Conservation (phyloP, 225 moss, liverwort and hornwort species). For the Polytrichum formosum region DNA sequence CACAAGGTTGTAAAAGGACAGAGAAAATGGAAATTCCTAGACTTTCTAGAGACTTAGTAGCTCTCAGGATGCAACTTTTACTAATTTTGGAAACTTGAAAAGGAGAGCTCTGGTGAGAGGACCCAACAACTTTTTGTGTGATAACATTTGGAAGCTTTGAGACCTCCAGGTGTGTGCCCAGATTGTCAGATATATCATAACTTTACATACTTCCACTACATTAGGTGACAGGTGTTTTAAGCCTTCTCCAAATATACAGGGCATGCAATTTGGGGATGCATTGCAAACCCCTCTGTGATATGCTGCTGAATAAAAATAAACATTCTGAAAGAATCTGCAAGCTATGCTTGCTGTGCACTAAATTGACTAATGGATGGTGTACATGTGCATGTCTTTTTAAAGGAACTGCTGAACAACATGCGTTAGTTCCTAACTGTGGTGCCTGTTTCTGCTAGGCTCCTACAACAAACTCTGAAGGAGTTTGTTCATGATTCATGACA, state of each 20-base stretch:
- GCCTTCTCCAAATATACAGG: conserved; percentile 11
- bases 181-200: conserved; percentile 13
- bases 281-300: conserved; percentile 7
- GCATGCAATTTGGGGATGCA: conserved; percentile 7
- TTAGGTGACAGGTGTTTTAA: conserved; percentile 3
- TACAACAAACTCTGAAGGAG: not conserved
- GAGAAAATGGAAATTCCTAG: too few relatives aligned
- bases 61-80: too few relatives aligned
- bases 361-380: not conserved
- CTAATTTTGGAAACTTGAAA: too few relatives aligned
- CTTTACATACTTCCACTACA: conserved; percentile 11
- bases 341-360: not conserved
- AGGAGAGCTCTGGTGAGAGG: too few relatives aligned
- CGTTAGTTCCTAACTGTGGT: not conserved
- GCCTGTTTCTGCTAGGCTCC: not conserved
- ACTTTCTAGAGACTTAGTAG: too few relatives aligned
- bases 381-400: not conserved
- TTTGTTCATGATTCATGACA: not conserved
- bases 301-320: not conserved
- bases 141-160: not conserved
- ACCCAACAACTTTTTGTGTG: too few relatives aligned
- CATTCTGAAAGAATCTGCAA: conserved; percentile 3
- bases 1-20: too few relatives aligned
- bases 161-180: not conserved
- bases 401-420: not conserved